These are phyloP conservation scores for Cytidiella melzeri DNA, from an alignment of 768 basidiomycete genomes.

Conservation along the genomic window DNA sequence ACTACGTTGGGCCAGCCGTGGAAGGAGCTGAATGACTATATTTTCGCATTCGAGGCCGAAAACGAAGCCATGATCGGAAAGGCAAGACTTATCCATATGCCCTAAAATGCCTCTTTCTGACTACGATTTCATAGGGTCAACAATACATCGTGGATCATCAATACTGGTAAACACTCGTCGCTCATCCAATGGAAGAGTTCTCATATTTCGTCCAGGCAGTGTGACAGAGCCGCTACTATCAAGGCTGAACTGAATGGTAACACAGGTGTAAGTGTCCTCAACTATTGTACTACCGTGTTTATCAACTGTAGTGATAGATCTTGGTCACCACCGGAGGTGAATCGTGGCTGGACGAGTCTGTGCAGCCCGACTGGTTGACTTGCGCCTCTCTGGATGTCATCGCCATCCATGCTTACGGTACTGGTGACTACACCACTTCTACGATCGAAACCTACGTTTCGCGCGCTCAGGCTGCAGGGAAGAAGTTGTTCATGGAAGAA, in stretches of 20 bases:
- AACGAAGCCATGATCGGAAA: slow-evolving; percentile 31
- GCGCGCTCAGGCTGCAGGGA: slow-evolving; percentile 29
- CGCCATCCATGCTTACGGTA: slow-evolving; percentile 33
- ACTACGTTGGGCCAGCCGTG: slow-evolving; percentile 30
- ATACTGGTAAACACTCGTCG: slow-evolving; percentile 12
- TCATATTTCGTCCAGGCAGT: slow-evolving; percentile 18
- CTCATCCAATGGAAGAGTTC: not conserved
- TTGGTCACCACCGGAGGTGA: slow-evolving; percentile 26
- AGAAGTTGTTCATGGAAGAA: slow-evolving; percentile 33
- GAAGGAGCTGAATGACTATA: slow-evolving; percentile 32
- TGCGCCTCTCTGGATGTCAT: slow-evolving; percentile 29
- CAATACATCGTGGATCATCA: slow-evolving; percentile 20
- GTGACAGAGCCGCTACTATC: slow-evolving; percentile 24
- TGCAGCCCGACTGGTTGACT: slow-evolving; percentile 19
- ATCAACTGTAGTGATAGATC: slow-evolving; percentile 19
- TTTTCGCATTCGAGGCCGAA: slow-evolving; percentile 34
- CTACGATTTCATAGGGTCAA: slow-evolving; percentile 13
- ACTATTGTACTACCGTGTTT: too few relatives aligned
- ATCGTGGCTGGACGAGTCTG: slow-evolving; percentile 24
- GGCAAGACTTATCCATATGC: slow-evolving; percentile 7
- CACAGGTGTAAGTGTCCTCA: slow-evolving; percentile 15
- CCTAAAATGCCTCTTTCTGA: not conserved
- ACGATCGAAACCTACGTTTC: slow-evolving; percentile 22
- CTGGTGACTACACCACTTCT: slow-evolving; percentile 24
- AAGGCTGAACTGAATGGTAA: slow-evolving; percentile 17